Conservation (phyloP, 1,284 basidiomycete species). For the Leccinum insolens region DNA sequence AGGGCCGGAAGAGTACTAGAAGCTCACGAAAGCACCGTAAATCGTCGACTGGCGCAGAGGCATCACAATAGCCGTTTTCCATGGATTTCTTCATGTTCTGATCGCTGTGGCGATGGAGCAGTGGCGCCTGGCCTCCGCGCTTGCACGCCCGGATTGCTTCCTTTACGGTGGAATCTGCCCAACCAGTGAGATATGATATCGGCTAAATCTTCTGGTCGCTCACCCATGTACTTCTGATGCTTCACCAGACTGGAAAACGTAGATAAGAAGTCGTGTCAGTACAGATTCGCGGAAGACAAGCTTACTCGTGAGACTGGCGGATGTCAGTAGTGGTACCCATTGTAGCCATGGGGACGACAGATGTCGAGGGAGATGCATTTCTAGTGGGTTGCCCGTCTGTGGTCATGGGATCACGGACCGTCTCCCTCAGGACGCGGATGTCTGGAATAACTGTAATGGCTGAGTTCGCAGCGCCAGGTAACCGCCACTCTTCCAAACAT, state of each 20-base stretch:
- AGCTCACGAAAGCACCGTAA: conserved; percentile 1
- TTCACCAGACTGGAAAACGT: not conserved
- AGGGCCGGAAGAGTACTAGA: too few relatives aligned
- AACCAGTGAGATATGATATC: not conserved
- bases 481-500: not conserved
- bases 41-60: not conserved
- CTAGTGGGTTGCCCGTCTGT: not conserved
- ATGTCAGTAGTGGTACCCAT: not conserved
- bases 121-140: not conserved
- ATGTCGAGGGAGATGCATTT: not conserved
- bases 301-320: conserved; percentile 1
- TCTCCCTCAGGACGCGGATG: not conserved
- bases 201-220: not conserved
- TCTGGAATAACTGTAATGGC: not conserved
- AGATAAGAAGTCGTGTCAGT: not conserved
- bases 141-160: not conserved
- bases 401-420: not conserved
- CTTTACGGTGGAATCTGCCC: not conserved
- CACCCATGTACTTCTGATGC: conserved; percentile 5
- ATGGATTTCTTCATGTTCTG: not conserved
- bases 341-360: too few relatives aligned
- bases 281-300: not conserved
- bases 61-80: not conserved
- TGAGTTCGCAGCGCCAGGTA: not conserved
- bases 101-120: not conserved